phyloP scores from a whole-genome alignment of 1,139 yeast species.

The Magnusiomyces paraingens region DNA sequence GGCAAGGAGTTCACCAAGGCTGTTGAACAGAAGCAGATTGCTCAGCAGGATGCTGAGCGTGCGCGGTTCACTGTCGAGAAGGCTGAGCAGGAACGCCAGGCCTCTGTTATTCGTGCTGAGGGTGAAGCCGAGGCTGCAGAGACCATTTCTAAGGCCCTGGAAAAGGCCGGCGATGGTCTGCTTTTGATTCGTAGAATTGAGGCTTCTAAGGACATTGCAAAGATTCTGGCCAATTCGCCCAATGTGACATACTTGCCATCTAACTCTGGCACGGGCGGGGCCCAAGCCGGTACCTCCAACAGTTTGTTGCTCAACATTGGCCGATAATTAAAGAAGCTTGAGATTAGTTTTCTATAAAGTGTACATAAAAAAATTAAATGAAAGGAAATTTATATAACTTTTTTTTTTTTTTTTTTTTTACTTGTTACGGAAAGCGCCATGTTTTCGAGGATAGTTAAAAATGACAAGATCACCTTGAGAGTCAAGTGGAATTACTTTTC shows the following conservation, averaged over 20 bases:
- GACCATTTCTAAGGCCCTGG: conserved; percentile 84
- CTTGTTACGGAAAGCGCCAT: too few species aligned
- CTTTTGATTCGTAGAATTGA: conserved; percentile 91
- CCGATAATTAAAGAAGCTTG: too few species aligned
- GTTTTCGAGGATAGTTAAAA: too few species aligned
- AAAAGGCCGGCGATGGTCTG: conserved; percentile 94
- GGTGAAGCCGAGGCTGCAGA: conserved; percentile 99
- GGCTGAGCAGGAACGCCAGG: conserved; percentile 97
- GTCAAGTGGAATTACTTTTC: too few species aligned
- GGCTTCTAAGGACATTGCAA: conserved; percentile 93
- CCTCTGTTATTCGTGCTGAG: conserved; percentile 92
- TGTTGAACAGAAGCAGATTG: conserved; percentile 97
- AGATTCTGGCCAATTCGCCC: conserved; percentile 72
- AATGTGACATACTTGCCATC: conserved; percentile 90
- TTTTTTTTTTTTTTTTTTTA: too few species aligned
- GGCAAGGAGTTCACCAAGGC: conserved; percentile 97
- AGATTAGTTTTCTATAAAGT: neutral
- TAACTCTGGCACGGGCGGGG: conserved; percentile 31
- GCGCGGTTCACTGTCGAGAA: conserved; percentile 90
- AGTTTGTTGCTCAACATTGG: conserved; percentile 52
- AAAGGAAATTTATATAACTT: too few species aligned
- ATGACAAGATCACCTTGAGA: too few species aligned
- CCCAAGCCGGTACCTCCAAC: conserved; percentile 35
- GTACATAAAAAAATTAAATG: too few species aligned
- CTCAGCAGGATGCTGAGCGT: conserved; percentile 98